Percentiles rank a stretch among this genome's conserved stretches.
Evolutionary conservation across 768 basidiomycete genomes (phyloP).

Genomic region (Amanita brunnescens): DNA sequence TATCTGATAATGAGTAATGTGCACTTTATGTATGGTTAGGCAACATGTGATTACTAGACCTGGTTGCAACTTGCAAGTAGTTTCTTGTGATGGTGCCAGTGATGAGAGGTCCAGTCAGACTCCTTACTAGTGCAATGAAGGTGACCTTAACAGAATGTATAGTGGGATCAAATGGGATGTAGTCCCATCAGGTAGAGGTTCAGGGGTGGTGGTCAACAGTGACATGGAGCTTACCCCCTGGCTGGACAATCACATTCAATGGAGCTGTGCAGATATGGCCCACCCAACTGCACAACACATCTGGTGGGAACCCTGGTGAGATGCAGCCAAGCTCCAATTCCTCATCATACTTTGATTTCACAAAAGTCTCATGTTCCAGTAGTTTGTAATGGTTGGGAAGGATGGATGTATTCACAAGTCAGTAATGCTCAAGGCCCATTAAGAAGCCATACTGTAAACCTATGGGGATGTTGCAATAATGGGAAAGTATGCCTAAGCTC

Average conservation of each 20-base stretch:
- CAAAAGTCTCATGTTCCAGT: conserved; percentile 5
- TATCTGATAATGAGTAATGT: too few species aligned
- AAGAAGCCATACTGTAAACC: conserved; percentile 14
- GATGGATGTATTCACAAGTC: conserved; percentile 4
- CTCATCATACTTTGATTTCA: conserved; percentile 10
- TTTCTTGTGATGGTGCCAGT: too few species aligned
- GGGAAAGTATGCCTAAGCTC: too few species aligned
- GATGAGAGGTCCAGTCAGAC: too few species aligned
- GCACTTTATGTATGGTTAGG: too few species aligned
- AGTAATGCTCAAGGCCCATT: conserved; percentile 9
- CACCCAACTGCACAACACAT: conserved; percentile 11
- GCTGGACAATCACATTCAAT: conserved; percentile 15
- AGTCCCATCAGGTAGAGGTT: conserved; percentile 24
- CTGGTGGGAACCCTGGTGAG: conserved; percentile 8
- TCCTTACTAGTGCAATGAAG: too few species aligned
- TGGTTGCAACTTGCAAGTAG: too few species aligned
- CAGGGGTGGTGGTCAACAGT: conserved; percentile 18
- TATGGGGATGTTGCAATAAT: conserved; percentile 5
- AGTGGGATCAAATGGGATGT: conserved; percentile 11
- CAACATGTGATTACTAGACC: too few species aligned
- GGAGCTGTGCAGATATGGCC: conserved; percentile 17
- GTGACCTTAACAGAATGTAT: conserved; percentile 19
- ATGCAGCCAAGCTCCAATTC: conserved; percentile 11
- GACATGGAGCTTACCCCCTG: conserved; percentile 15
- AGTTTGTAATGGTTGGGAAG: conserved; percentile 7